Evolutionary conservation across 75 land plant species (phyloP).

Genomic region (Larix kaempferi): DNA sequence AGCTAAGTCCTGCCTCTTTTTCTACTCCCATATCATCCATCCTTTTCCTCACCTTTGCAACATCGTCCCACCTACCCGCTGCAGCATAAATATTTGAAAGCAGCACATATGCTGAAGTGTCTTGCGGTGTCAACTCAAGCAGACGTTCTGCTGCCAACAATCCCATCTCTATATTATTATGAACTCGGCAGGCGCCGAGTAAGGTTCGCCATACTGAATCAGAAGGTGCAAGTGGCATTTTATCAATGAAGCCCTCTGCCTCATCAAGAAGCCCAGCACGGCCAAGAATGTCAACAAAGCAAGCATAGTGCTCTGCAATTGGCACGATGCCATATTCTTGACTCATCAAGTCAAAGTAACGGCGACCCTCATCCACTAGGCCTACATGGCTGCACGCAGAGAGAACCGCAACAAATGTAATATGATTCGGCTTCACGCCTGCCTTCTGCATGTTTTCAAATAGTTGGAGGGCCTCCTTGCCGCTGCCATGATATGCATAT

Average conservation of each 20-base stretch:
- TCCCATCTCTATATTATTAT: slow-evolving; percentile 18
- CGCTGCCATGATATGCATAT: slow-evolving; percentile 11
- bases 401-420: slow-evolving; percentile 11
- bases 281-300: slow-evolving; percentile 7
- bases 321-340: not conserved
- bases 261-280: slow-evolving; percentile 14
- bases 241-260: not conserved
- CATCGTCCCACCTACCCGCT: slow-evolving; percentile 24
- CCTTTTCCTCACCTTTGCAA: not conserved
- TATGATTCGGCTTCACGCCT: slow-evolving; percentile 17
- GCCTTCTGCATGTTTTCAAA: slow-evolving; percentile 20
- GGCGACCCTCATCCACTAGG: slow-evolving; percentile 2
- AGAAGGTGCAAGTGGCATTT: not conserved
- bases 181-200: slow-evolving; percentile 17
- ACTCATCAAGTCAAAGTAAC: not conserved
- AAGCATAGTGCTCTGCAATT: slow-evolving; percentile 9
- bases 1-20: slow-evolving; percentile 20
- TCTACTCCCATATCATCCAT: slow-evolving; percentile 7
- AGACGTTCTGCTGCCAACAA: not conserved
- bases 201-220: slow-evolving; percentile 20
- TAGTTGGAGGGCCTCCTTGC: slow-evolving; percentile 20
- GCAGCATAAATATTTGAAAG: slow-evolving; percentile 20
- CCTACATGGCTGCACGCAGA: not conserved
- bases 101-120: slow-evolving; percentile 25
- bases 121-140: slow-evolving; percentile 15